Evolutionary conservation across 768 basidiomycete genomes (phyloP).

Genomic region (Lepiota brunneoincarnata): DNA sequence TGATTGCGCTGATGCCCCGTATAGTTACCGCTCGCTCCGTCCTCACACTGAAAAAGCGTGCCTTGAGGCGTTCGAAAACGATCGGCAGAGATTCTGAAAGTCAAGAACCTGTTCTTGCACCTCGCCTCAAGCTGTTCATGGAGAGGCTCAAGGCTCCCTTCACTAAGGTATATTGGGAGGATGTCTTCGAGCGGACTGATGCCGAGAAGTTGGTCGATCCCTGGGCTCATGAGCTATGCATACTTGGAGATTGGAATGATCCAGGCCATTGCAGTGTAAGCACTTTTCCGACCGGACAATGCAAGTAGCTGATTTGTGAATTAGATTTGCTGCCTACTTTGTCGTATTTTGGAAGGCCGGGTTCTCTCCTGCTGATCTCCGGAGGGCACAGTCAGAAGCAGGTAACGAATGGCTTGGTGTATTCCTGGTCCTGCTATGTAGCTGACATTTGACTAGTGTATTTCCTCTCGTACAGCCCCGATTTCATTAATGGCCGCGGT

Average conservation of each 20-base stretch:
- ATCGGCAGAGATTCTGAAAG: slow-evolving; percentile 53
- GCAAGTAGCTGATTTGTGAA: background rate
- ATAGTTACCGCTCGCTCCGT: slow-evolving; percentile 58
- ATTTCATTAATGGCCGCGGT: slow-evolving; percentile 56
- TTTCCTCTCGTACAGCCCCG: slow-evolving; percentile 45
- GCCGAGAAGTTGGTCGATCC: slow-evolving; percentile 61
- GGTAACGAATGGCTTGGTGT: slow-evolving; percentile 21
- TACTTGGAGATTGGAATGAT: slow-evolving; percentile 67
- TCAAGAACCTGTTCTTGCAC: slow-evolving; percentile 37
- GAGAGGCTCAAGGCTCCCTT: slow-evolving; percentile 49
- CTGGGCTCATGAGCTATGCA: slow-evolving; percentile 60
- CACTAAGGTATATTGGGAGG: slow-evolving; percentile 58
- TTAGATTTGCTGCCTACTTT: slow-evolving; percentile 61
- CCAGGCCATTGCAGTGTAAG: slow-evolving; percentile 55
- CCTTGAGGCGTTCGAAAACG: slow-evolving; percentile 55
- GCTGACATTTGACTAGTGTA: slow-evolving; percentile 30
- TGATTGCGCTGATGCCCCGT: background rate
- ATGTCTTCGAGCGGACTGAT: slow-evolving; percentile 48
- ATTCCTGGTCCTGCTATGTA: background rate
- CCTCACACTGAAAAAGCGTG: slow-evolving; percentile 49
- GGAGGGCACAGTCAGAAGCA: slow-evolving; percentile 42
- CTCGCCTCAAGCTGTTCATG: slow-evolving; percentile 33
- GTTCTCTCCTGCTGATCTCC: slow-evolving; percentile 57
- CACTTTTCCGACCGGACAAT: background rate
- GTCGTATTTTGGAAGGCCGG: slow-evolving; percentile 64